Base-by-base conservation (phyloP, 2,329 filamentous ascomycete genomes). In the Alternaria arborescens region DNA sequence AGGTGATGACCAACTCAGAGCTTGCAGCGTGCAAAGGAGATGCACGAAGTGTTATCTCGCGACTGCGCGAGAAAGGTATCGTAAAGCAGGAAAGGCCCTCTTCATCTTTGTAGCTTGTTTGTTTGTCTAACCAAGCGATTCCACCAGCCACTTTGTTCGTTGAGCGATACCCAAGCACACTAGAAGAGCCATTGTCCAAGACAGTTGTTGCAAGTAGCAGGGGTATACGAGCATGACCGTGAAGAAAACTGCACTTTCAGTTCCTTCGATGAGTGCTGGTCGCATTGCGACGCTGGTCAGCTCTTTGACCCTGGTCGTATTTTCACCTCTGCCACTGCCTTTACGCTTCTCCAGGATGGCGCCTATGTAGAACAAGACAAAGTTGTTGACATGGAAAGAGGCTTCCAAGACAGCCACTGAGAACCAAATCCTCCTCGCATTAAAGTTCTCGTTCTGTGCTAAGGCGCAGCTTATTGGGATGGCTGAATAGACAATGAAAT, bases 301-400 rank as follows among this genome's bases (percentile, higher is more conserved):
- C 30, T 50, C 46, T 50, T 34, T 50, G 10, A 34, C n/a, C n/a
- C 30, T n/a, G 46, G 18, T 50, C 18, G 16, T n/a, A 50, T 50
- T 36, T 11, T 36, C 32, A 16, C 32, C 46, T 20, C 22, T 24
- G 3, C 46, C 28, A n/a, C 46, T 24, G n/a, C 46, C 46, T 14
- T 50, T 50, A 18, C 46, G 46, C 30, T 50, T 50, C 46, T 50
- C 46, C n/a, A 50, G 20, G 24, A 50, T 50, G 28, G 46, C 46
- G 46, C 46, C 30, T 30, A 24, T 50, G 46, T 50, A 50, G 28
- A 50, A 50, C 12, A 50, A 24, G 46, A 50, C 46, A 20, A 50
- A 50, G 14, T 50, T 50, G 30, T 50, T 50, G 46, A 50, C 30
- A 26, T 50, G 46, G 3, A 50, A 50, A 16, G 46, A 34, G n/a